Evolutionary conservation across 306 rosid genomes (phyloP), one percentile per base, ranked within the genome.

Genomic region (Malus asiatica): DNA sequence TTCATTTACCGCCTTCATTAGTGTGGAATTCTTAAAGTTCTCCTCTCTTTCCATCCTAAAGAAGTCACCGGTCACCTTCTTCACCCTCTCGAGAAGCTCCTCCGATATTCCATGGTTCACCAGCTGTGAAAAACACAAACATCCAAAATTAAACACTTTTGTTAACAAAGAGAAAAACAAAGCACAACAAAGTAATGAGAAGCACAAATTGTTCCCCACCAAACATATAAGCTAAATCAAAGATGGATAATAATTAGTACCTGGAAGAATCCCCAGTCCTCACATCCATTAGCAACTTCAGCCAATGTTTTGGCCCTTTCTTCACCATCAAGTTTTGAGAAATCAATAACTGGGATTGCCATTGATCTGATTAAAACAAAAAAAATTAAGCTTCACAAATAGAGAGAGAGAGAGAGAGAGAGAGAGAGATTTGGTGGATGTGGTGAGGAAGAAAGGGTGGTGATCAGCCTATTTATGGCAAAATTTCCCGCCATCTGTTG

Each of bases 231-330:
- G n/a, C 12, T 11, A 3, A 71, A 40, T 40, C 11, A 19, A 53
- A 18, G 57, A 4, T 16, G 63, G 42, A 45, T 60, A 71, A 38
- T 22, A 44, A 51, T 38, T 18, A 19, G 25, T 88, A 89, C 99
- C 97, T 92, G 99, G 74, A 95, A 95, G 89, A 95, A 95, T 13
- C 99, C 99, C 99, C 99, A 95, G 66, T 92, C 97, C 83, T 95
- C 97, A 76, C 93, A 95, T n/a, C 97, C 97, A 79, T 89, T 89
- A 18, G 92, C 93, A n/a, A 92, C 85, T 74, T 80, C 89, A 15
- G 92, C 93, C 97, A 95, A 68, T 30, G 97, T 90, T 35, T 86
- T 76, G 78, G 90, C 90, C 78, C 97, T 92, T 69, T 88, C 90
- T 80, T 87, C 93, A 13, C 97, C 96, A 68, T 86, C 62, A 71